Conservation (phyloP, 352 stramenopile genomes). For the Phytophthora hibernalis region DNA sequence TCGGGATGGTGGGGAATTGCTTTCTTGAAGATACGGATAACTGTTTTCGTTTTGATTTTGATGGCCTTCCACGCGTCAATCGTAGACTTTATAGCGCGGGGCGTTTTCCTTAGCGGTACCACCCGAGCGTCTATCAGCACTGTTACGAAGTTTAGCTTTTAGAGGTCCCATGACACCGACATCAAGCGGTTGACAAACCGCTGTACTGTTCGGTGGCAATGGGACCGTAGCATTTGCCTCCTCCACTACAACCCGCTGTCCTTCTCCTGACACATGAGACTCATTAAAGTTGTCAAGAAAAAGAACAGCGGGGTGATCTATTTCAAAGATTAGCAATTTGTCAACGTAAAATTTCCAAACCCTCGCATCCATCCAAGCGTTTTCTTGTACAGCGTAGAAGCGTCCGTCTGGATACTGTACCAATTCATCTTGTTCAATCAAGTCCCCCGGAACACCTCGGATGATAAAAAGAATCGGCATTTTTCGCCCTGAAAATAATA, state of each 20-base stretch:
- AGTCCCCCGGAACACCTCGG: not conserved
- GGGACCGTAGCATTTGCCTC: constrained; percentile 2
- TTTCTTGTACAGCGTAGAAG: no score
- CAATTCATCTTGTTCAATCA: not conserved
- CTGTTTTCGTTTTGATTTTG: no score
- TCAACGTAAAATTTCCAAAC: constrained; percentile 15
- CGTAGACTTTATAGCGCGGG: no score
- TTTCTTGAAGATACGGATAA: no score
- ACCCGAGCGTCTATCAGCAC: no score
- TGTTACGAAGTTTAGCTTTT: no score
- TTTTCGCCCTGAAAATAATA: constrained; percentile 5
- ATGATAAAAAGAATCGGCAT: constrained; percentile 18
- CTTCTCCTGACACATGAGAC: not conserved
- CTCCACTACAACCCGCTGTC: not conserved
- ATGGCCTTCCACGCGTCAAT: no score
- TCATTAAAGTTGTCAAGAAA: constrained; percentile 4
- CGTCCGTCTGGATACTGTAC: not conserved
- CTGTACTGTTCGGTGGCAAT: constrained; percentile 6
- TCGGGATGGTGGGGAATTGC: no score
- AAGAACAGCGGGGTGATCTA: constrained; percentile 2
- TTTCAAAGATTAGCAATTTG: constrained; percentile 13
- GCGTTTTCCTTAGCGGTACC: no score
- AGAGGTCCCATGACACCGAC: no score
- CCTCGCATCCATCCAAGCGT: not conserved
- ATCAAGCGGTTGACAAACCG: no score